Base-by-base conservation (phyloP, 78 protist genomes). In the Fonticula alba region DNA sequence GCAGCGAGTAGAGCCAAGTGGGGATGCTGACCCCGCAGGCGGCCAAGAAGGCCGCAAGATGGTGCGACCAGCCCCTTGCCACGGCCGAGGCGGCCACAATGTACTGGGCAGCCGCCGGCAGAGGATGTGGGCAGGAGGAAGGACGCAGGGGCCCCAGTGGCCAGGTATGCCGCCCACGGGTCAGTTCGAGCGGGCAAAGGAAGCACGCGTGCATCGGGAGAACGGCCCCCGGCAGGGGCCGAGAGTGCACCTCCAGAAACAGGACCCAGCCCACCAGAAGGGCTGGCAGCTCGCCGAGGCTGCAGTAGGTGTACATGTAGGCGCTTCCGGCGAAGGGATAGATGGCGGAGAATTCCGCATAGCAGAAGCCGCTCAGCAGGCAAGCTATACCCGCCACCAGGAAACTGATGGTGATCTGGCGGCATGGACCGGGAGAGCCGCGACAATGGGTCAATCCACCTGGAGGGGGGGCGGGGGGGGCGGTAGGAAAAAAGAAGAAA, bases 291-390 rank as follows among this genome's bases (percentile, higher is more conserved):
- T 72, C 75, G 6, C 86, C 86, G 27, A 68, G 64, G 26, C 75
- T 64, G 32, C 58, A 49, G 57, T 68, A 64, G 11, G 74, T 29
- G 68, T 75, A 81, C 32, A 71, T 46, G 69, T 59, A 62, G 15
- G 68, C 36, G 29, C 17, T 3, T 6, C 86, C 86, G 0, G 82
- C 58, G 9, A 72, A 40, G 17, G 82, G 79, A 0, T 72, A 46
- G 36, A 61, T n/a, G 36, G 75, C 33, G 1, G 86, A 75, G 56
- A 81, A 69, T 33, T 81, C 86, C 0, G 79, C 78, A 60, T 78
- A 78, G 38, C 74, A 66, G 3, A 78, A 56, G 14, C 73, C 80
- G 7, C 76, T 64, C 10, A 73, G 35, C 20, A 68, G 53, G 61
- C 78, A 68, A 24, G 77, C 66, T 20, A 71, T 24, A 29, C 76